Percentiles rank a stretch among this genome's conserved stretches.
These are phyloP conservation scores for Protea cynaroides DNA, from an alignment of 164 flowering plant species.

Conservation along the genomic window DNA sequence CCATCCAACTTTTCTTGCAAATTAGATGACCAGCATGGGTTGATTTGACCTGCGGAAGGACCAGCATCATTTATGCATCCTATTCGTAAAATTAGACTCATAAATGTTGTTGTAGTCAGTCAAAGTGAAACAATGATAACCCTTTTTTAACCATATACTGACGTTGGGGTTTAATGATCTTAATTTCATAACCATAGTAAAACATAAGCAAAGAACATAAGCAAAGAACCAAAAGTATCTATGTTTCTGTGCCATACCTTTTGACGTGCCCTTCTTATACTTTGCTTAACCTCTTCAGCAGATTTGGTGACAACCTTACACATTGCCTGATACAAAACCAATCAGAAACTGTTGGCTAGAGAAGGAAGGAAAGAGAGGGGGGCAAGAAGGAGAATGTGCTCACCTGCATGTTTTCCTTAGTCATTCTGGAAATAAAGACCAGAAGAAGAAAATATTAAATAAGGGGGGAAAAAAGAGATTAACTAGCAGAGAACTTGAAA, in stretches of 20 bases:
- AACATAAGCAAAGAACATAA: too few species aligned
- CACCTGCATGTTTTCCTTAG: slow-evolving; percentile 90
- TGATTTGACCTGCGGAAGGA: too few species aligned
- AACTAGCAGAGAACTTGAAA: neutral
- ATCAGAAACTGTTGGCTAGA: neutral
- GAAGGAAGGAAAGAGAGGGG: neutral
- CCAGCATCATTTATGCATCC: too few species aligned
- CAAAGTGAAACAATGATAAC: too few species aligned
- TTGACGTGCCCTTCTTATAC: slow-evolving; percentile 91
- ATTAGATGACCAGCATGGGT: too few species aligned
- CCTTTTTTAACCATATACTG: too few species aligned
- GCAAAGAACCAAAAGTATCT: neutral
- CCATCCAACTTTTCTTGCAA: too few species aligned
- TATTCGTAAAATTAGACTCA: too few species aligned
- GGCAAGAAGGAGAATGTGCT: slow-evolving; percentile 9
- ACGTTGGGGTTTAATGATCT: too few species aligned
- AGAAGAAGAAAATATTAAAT: slow-evolving; percentile 8
- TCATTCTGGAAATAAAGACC: slow-evolving; percentile 46
- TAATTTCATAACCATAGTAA: too few species aligned
- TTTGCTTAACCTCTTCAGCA: slow-evolving; percentile 81
- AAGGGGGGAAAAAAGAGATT: neutral
- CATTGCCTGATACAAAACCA: slow-evolving; percentile 53
- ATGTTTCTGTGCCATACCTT: slow-evolving; percentile 40
- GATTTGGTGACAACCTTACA: slow-evolving; percentile 82
- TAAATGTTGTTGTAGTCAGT: too few species aligned